These are phyloP conservation scores for Aspergillus sp. DNA, from an alignment of 2,329 filamentous ascomycete genomes.

Conservation along the genomic window DNA sequence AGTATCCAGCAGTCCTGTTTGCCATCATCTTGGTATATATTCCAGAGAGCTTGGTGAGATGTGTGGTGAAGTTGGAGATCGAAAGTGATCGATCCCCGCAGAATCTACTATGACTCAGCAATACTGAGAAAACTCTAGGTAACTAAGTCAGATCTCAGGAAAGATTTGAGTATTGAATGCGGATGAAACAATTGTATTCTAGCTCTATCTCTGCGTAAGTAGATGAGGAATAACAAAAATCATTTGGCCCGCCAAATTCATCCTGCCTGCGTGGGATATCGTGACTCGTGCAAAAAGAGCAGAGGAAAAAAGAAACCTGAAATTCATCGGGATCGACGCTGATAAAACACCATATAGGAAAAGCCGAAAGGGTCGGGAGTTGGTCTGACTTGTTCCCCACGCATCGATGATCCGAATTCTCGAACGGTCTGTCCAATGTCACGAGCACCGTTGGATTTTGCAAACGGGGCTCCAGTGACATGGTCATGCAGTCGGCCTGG, in stretches of 20 bases:
- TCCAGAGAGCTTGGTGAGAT: background rate
- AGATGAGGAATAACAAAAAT: constrained; percentile 7
- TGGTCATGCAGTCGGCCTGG: constrained; percentile 8
- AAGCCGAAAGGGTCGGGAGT: background rate
- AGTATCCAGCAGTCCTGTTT: too few relatives aligned
- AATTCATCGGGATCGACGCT: constrained; percentile 9
- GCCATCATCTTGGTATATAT: background rate
- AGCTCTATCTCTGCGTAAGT: constrained; percentile 8
- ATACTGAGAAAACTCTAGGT: background rate
- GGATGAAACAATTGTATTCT: constrained; percentile 9
- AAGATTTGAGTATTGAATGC: background rate
- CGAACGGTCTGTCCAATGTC: constrained; percentile 4
- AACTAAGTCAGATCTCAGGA: background rate
- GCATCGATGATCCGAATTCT: background rate
- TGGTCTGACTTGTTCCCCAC: constrained; percentile 4
- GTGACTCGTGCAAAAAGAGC: constrained; percentile 17
- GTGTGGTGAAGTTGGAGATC: constrained; percentile 16
- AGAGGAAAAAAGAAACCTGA: background rate
- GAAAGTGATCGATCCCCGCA: constrained; percentile 37
- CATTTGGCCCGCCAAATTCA: constrained; percentile 20
- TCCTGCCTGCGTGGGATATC: constrained; percentile 30
- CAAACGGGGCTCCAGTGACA: background rate
- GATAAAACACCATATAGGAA: constrained; percentile 1
- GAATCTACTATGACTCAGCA: constrained; percentile 29
- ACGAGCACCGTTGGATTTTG: constrained; percentile 7